These are phyloP conservation scores for Neopestalotiopsis rosae DNA, from an alignment of 2,329 filamentous ascomycete species.

Conservation along the genomic window DNA sequence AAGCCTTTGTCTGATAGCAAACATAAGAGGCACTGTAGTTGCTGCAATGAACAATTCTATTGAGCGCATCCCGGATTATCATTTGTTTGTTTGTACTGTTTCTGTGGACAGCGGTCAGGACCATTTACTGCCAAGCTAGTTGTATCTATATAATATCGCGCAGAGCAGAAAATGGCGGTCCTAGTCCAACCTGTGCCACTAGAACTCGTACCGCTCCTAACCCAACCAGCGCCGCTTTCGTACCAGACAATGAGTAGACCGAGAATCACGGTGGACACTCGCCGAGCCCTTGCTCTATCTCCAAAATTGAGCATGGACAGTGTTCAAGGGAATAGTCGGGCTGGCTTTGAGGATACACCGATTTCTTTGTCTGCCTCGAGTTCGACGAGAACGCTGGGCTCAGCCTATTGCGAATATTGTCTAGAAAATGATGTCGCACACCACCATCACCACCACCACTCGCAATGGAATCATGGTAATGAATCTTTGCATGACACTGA, in stretches of 20 bases:
- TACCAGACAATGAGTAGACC: background rate
- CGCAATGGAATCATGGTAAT: background rate
- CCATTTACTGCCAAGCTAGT: background rate
- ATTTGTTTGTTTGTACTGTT: background rate
- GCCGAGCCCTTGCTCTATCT: background rate
- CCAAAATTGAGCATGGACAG: background rate
- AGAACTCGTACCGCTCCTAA: background rate
- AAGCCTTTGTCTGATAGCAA: background rate
- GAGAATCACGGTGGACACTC: background rate
- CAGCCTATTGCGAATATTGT: background rate
- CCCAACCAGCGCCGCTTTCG: background rate
- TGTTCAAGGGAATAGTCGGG: constrained; percentile 9
- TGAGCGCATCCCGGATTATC: background rate
- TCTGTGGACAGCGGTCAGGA: background rate
- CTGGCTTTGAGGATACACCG: constrained; percentile 5
- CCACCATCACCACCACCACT: background rate
- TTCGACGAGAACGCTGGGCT: background rate
- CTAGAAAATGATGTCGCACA: background rate
- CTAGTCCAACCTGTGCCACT: background rate
- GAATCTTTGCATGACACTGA: background rate
- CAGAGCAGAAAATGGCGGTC: background rate
- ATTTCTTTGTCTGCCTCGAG: background rate
- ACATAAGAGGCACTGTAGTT: background rate
- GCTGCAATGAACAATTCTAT: background rate
- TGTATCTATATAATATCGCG: background rate